Evolutionary conservation across 2,329 filamentous ascomycete genomes (phyloP).

Genomic region (Claviceps sp.): DNA sequence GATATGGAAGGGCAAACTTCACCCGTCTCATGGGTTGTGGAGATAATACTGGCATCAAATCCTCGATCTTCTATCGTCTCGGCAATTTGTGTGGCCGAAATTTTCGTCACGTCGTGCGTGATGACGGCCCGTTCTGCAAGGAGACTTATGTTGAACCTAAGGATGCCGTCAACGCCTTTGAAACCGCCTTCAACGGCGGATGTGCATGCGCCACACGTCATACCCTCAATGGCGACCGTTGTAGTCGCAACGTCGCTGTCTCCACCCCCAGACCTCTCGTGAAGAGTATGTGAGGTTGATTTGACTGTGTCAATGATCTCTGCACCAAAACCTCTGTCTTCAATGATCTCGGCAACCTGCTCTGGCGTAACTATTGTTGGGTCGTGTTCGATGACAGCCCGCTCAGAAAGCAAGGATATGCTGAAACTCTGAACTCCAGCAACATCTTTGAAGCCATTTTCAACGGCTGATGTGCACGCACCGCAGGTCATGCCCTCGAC

Average conservation of each 20-base stretch:
- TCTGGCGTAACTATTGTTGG: constrained; percentile 36
- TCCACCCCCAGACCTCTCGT: constrained; percentile 16
- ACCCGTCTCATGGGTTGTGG: constrained; percentile 49
- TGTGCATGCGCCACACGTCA: constrained; percentile 96
- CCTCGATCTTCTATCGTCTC: constrained; percentile 81
- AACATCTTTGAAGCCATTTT: constrained; percentile 65
- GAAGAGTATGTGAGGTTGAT: constrained; percentile 16
- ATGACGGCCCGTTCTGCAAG: constrained; percentile 85
- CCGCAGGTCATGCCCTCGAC: constrained; percentile 87
- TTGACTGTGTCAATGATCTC: constrained; percentile 59
- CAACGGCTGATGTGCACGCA: constrained; percentile 75
- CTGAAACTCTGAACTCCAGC: constrained; percentile 62
- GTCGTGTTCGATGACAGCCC: constrained; percentile 77
- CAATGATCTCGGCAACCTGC: constrained; percentile 45
- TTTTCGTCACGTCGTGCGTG: constrained; percentile 60
- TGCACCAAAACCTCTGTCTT: constrained; percentile 69
- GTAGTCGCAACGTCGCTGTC: constrained; percentile 47
- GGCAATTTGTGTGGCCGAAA: constrained; percentile 60
- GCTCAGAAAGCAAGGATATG: constrained; percentile 72
- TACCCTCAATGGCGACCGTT: constrained; percentile 82
- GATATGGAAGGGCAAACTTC: constrained; percentile 42
- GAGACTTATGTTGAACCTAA: constrained; percentile 89
- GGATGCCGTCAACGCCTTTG: constrained; percentile 58
- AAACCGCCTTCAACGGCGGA: constrained; percentile 81
- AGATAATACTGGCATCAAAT: constrained; percentile 75